Percentiles rank a stretch among this genome's conserved stretches.
These are phyloP conservation scores for Pueraria montana DNA, from an alignment of 306 rosid species.

Conservation along the genomic window DNA sequence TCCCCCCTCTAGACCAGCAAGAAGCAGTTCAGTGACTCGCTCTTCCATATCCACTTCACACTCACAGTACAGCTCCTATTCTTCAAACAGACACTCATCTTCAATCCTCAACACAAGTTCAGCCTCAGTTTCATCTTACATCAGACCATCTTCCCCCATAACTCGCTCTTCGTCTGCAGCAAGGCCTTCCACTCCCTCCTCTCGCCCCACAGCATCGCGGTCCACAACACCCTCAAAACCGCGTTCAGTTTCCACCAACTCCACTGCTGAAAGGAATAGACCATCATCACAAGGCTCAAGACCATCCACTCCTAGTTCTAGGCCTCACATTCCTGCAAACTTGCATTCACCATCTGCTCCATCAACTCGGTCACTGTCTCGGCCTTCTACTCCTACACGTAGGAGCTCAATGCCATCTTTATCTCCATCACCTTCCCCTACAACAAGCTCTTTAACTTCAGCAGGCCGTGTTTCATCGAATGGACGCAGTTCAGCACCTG, in stretches of 20 bases:
- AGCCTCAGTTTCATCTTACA: constrained; percentile 94
- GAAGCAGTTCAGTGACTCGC: constrained; percentile 98
- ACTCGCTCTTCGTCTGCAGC: constrained; percentile 71
- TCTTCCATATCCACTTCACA: constrained; percentile 66
- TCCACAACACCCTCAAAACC: constrained; percentile 88
- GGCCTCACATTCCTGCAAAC: constrained; percentile 92
- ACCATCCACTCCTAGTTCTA: constrained; percentile 93
- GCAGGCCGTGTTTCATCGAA: constrained; percentile 61
- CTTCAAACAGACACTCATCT: constrained; percentile 80
- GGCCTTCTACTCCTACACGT: constrained; percentile 92
- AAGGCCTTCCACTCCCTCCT: constrained; percentile 89
- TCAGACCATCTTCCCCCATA: constrained; percentile 85
- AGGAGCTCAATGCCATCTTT: constrained; percentile 68
- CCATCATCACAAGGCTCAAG: constrained; percentile 73
- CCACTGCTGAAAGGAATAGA: constrained; percentile 73
- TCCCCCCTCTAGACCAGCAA: constrained; percentile 79
- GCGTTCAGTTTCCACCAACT: constrained; percentile 64
- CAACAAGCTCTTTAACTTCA: constrained; percentile 62
- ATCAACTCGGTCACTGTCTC: constrained; percentile 70
- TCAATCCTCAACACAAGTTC: constrained; percentile 95
- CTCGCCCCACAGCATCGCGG: constrained; percentile 73
- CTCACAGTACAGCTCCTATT: constrained; percentile 68
- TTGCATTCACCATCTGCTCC: constrained; percentile 74
- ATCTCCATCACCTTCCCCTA: constrained; percentile 67
- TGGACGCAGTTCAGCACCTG: constrained; percentile 78